Conservation (phyloP, 139 green algal genomes). For the Volvox africanus region DNA sequence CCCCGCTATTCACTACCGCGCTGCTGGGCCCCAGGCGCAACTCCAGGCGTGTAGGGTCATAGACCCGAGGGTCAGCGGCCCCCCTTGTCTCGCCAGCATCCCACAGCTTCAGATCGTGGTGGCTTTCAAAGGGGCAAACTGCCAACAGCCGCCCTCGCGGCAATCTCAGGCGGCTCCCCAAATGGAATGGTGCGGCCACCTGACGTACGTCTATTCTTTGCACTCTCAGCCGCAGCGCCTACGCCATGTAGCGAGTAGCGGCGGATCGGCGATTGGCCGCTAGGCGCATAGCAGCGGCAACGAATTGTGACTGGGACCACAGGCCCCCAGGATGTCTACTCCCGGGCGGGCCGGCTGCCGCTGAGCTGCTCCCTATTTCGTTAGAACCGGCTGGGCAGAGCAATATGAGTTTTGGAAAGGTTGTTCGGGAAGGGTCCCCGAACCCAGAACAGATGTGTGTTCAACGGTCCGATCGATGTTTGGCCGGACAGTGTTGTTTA, state of each 20-base stretch:
- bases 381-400: no score
- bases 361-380: no score
- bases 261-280: constrained; percentile 46
- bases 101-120: constrained; percentile 70
- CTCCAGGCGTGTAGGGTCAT: constrained; percentile 58
- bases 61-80: constrained; percentile 36
- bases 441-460: no score
- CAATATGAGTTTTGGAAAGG: no score
- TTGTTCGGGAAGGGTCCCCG: no score
- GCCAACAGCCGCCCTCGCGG: constrained; percentile 72
- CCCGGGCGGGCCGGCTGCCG: no score
- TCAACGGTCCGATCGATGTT: no score
- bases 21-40: constrained; percentile 61
- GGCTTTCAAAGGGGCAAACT: constrained; percentile 73
- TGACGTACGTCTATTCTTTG: constrained; percentile 76
- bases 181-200: constrained; percentile 47
- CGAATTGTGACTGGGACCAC: background rate
- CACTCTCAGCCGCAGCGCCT: constrained; percentile 72
- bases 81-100: background rate
- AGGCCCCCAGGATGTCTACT: no score
- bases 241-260: constrained; percentile 52
- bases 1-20: constrained; percentile 63
- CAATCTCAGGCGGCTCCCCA: constrained; percentile 34
- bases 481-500: no score
- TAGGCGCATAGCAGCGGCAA: constrained; percentile 21